A percentile compares a stretch with the other conserved stretches of the same genome.
Evolutionary conservation across 2,329 filamentous ascomycete species (phyloP).

Genomic region (Xylariaceae sp.): DNA sequence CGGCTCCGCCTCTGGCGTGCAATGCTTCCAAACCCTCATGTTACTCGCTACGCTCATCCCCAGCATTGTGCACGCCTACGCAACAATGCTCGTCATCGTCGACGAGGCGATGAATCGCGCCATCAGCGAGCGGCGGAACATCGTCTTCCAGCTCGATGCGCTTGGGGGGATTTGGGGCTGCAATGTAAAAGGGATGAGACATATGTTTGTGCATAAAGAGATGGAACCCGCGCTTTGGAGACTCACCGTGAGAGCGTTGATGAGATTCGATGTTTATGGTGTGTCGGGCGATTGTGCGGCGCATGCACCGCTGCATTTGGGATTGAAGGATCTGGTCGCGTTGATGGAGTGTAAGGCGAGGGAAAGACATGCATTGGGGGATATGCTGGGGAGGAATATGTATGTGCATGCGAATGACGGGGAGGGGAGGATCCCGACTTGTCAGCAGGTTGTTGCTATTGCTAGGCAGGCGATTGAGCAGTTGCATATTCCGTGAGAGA

Average conservation of each 20-base stretch:
- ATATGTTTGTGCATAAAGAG: conserved; percentile 15
- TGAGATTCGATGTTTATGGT: conserved; percentile 56
- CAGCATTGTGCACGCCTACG: conserved; percentile 54
- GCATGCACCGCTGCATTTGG: conserved; percentile 36
- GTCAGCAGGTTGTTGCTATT: conserved; percentile 48
- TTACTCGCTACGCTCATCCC: conserved; percentile 53
- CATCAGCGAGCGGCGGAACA: conserved; percentile 36
- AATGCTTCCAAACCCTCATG: conserved; percentile 55
- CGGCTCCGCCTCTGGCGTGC: conserved; percentile 37
- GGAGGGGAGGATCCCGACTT: conserved; percentile 39
- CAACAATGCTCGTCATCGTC: conserved; percentile 48
- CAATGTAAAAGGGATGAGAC: not conserved
- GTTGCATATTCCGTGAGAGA: conserved; percentile 46
- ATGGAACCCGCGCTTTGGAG: conserved; percentile 53
- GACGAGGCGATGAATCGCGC: conserved; percentile 47
- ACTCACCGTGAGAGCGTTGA: conserved; percentile 46
- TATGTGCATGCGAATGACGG: conserved; percentile 26
- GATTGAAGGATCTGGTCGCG: conserved; percentile 50
- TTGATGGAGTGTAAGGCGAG: conserved; percentile 48
- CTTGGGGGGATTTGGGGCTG: conserved; percentile 47
- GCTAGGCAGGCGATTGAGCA: conserved; percentile 50
- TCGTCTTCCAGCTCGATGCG: conserved; percentile 42
- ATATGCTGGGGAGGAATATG: conserved; percentile 39
- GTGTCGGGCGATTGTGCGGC: conserved; percentile 25
- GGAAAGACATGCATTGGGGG: conserved; percentile 45